phyloP scores from a whole-genome alignment of 768 basidiomycete genomes.

The Pulveroboletus sp. region DNA sequence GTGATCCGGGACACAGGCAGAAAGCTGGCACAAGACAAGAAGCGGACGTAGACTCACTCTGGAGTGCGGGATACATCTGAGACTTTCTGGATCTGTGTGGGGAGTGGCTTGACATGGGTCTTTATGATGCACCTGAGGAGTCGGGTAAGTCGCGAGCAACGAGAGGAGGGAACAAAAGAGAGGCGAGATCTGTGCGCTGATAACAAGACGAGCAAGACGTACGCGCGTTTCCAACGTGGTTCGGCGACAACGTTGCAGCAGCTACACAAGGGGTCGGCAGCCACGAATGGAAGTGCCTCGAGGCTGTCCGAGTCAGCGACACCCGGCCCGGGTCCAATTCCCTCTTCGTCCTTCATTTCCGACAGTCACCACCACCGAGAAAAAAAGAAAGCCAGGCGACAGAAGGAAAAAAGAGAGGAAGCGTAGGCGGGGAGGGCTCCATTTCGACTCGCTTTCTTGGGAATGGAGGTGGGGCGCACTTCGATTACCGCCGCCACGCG shows the following conservation, averaged over 20 bases:
- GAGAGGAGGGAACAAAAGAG: conserved; percentile 28
- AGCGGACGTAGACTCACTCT: conserved; percentile 37
- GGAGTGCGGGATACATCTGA: conserved; percentile 43
- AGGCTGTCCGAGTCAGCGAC: conserved; percentile 22
- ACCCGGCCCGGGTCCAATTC: not conserved
- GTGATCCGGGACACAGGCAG: not conserved
- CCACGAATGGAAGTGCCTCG: conserved; percentile 50
- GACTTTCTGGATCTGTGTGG: conserved; percentile 55
- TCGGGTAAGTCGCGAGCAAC: not conserved
- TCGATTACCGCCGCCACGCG: not conserved
- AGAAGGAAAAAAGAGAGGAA: not conserved
- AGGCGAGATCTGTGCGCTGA: conserved; percentile 31
- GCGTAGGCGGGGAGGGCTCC: too few species aligned
- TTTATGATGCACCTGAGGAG: conserved; percentile 5
- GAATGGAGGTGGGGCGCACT: not conserved
- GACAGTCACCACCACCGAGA: not conserved
- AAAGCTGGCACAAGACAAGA: conserved; percentile 4
- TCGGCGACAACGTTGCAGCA: conserved; percentile 36
- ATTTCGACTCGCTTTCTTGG: not conserved
- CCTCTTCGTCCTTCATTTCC: conserved; percentile 3
- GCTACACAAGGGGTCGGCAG: conserved; percentile 25
- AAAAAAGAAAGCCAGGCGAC: not conserved
- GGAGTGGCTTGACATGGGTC: conserved; percentile 53
- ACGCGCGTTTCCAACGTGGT: conserved; percentile 70
- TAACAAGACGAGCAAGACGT: conserved; percentile 22